Base-by-base conservation (phyloP, 2,329 filamentous ascomycete species). In the Trichoderma koningiopsis region DNA sequence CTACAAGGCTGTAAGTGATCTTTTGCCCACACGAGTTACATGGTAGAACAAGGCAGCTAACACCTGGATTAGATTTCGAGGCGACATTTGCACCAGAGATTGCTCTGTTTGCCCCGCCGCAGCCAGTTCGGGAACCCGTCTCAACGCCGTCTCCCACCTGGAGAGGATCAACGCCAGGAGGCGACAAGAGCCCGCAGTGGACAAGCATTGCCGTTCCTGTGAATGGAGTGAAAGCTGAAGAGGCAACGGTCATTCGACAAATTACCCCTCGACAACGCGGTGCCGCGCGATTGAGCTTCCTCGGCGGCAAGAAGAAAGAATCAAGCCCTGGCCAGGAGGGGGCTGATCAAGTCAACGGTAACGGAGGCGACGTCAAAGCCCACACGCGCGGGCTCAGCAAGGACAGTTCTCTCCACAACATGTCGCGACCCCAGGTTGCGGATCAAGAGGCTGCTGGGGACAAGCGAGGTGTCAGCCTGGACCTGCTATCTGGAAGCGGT, bases 51-150 rank as follows among this genome's bases (percentile, higher is more conserved):
- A 63, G 31, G n/a, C 35, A 24, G 59, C 72, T 79, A 52, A 78
- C 68, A 52, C 4, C 16, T 35, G 47, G n/a, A 16, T 3, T 63
- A 90, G 89, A 85, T 76, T 91, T 90, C 71, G 85, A 90, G 75
- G 79, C 76, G 19, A 88, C 86, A 0, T 91, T 91, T 75, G 88
- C 88, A 0, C 84, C 87, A 0, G 91, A 93, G 76, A 86, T 92
- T 43, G 84, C 86, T 16, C 83, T 88, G 43, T 88, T 92, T 73
- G 84, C 86, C 2, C 87, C 86, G 13, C 82, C 82, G 2, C 83
- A 82, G 60, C 79, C 80, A 4, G 74, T 76, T 7, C 80, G 81
- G 19, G 83, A 84, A 22, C 78, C 77, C 4, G 76, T 79, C n/a
- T 78, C 79, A 64, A 80, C 82, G 13, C 74, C 83, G 53, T 82